Conservation (phyloP, 2,329 filamentous ascomycete genomes). For the Domatiomyces catenatus region DNA sequence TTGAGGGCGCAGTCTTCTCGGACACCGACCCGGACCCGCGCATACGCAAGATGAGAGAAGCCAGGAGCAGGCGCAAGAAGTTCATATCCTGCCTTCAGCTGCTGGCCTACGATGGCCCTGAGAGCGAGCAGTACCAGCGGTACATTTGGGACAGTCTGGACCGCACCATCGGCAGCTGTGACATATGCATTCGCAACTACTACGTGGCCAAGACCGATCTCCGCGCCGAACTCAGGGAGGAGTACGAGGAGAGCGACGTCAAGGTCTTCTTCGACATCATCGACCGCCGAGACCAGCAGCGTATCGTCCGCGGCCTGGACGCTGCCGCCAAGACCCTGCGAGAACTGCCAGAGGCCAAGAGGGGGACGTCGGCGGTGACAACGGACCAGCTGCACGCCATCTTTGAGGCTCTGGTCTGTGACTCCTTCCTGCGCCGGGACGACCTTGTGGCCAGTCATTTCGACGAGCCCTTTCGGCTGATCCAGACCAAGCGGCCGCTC, state of each 20-base stretch:
- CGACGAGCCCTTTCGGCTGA: constrained; percentile 65
- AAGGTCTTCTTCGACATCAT: constrained; percentile 41
- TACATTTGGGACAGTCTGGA: constrained; percentile 46
- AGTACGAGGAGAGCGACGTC: constrained; percentile 33
- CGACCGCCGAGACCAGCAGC: constrained; percentile 43
- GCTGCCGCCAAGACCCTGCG: constrained; percentile 41
- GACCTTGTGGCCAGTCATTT: constrained; percentile 45
- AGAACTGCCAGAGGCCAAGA: constrained; percentile 34
- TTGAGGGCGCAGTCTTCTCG: neutral
- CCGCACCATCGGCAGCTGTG: constrained; percentile 45
- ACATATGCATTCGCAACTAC: constrained; percentile 58
- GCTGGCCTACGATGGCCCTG: constrained; percentile 49
- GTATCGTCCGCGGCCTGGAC: constrained; percentile 46
- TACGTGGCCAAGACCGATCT: constrained; percentile 52
- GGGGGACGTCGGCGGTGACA: constrained; percentile 36
- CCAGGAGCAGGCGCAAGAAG: constrained; percentile 41
- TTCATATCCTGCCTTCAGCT: constrained; percentile 55
- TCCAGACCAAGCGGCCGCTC: constrained; percentile 64
- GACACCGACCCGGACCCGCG: constrained; percentile 15
- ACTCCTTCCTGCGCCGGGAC: constrained; percentile 53
- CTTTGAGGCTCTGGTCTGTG: constrained; percentile 77
- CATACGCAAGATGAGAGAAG: constrained; percentile 38
- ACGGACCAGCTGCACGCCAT: constrained; percentile 58
- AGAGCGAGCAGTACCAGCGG: constrained; percentile 43
- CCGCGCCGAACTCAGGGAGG: constrained; percentile 46